Percentiles rank a stretch among this genome's conserved stretches.
Evolutionary conservation across 805 yeast species (phyloP).

Genomic region (Suhomyces sp.): DNA sequence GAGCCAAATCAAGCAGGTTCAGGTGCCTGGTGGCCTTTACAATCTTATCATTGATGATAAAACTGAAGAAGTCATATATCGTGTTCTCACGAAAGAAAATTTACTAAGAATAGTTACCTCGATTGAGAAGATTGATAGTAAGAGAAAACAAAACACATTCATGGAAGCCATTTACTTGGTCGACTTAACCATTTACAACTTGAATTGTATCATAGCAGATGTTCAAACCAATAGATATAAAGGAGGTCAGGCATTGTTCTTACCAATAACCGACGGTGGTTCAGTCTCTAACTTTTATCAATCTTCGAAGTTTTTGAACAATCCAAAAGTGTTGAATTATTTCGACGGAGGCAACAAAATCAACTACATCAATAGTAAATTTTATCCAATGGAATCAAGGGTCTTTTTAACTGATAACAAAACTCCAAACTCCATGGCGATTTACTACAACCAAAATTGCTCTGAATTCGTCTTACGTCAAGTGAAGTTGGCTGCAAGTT

Average conservation of each 20-base stretch:
- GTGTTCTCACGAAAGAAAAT: constrained; percentile 47
- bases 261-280: constrained; percentile 43
- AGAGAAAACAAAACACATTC: constrained; percentile 57
- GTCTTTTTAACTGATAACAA: constrained; percentile 63
- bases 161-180: constrained; percentile 79
- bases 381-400: constrained; percentile 63
- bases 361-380: constrained; percentile 34
- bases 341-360: constrained; percentile 30
- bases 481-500: constrained; percentile 54
- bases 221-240: constrained; percentile 69
- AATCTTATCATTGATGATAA: constrained; percentile 53
- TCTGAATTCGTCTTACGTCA: constrained; percentile 57
- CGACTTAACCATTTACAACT: constrained; percentile 62
- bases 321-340: constrained; percentile 28
- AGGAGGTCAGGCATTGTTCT: constrained; percentile 67
- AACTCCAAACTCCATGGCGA: constrained; percentile 58
- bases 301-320: constrained; percentile 23
- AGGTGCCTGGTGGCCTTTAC: constrained; percentile 29
- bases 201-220: constrained; percentile 79
- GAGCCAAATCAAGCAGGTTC: constrained; percentile 28
- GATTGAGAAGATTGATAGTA: constrained; percentile 60
- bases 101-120: constrained; percentile 57
- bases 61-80: constrained; percentile 47
- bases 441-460: constrained; percentile 67
- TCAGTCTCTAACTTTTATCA: constrained; percentile 16